These are phyloP conservation scores for Trichoderma pleuroti DNA, from an alignment of 2,329 filamentous ascomycete species.

Conservation along the genomic window DNA sequence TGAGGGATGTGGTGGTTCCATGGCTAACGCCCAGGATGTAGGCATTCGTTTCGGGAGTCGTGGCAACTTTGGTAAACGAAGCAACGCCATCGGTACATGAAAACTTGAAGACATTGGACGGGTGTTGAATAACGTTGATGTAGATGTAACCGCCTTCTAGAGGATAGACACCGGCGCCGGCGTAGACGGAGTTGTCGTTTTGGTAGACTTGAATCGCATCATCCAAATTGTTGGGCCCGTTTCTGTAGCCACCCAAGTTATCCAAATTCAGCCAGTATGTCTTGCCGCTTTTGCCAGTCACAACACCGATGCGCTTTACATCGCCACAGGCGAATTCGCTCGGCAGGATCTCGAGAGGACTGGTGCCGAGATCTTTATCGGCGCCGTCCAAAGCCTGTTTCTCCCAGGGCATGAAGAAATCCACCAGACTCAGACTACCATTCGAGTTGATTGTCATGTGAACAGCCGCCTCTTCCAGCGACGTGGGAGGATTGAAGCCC, in stretches of 20 bases:
- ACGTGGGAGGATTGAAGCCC: conserved; percentile 37
- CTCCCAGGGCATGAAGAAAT: conserved; percentile 55
- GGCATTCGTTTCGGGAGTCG: conserved; percentile 47
- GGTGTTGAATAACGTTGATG: conserved; percentile 50
- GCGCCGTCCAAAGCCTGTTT: conserved; percentile 48
- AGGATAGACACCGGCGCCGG: conserved; percentile 46
- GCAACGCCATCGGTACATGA: conserved; percentile 49
- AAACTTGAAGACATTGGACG: conserved; percentile 57
- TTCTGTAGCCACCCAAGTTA: conserved; percentile 40
- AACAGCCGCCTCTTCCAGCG: conserved; percentile 44
- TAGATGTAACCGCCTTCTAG: conserved; percentile 49
- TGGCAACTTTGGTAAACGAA: conserved; percentile 51
- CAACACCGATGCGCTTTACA: conserved; percentile 45
- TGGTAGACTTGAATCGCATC: conserved; percentile 44
- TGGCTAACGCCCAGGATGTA: conserved; percentile 55
- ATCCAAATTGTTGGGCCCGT: conserved; percentile 36
- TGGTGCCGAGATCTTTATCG: conserved; percentile 49
- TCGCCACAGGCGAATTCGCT: conserved; percentile 42
- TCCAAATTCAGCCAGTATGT: conserved; percentile 44
- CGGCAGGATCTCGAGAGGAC: conserved; percentile 42
- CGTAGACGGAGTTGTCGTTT: conserved; percentile 44
- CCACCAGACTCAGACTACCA: conserved; percentile 43
- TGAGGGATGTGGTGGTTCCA: conserved; percentile 53
- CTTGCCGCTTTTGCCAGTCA: conserved; percentile 50
- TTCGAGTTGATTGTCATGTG: conserved; percentile 41